phyloP scores from a whole-genome alignment of 2,329 filamentous ascomycete genomes.

The Phialophora tarda region DNA sequence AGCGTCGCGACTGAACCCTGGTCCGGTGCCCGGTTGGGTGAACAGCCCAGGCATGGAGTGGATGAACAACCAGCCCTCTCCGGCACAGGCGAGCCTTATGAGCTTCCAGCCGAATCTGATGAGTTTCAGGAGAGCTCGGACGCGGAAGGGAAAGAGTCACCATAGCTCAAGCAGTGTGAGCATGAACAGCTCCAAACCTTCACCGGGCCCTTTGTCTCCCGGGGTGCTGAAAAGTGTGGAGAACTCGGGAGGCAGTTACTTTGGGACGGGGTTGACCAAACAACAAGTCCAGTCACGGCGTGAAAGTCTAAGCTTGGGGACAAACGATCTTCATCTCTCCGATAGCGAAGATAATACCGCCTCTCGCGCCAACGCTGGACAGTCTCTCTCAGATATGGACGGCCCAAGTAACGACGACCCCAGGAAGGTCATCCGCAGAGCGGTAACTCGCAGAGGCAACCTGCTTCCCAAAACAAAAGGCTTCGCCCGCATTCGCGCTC shows the following conservation, averaged over 20 bases:
- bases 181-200: constrained; percentile 71
- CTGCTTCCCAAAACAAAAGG: constrained; percentile 94
- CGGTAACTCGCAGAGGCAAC: constrained; percentile 86
- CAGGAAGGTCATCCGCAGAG: constrained; percentile 77
- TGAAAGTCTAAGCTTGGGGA: constrained; percentile 89
- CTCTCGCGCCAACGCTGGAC: constrained; percentile 43
- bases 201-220: constrained; percentile 76
- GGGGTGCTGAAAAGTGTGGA: constrained; percentile 66
- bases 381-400: constrained; percentile 42
- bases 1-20: constrained; percentile 63
- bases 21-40: constrained; percentile 53
- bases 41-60: constrained; percentile 66
- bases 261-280: constrained; percentile 57
- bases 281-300: constrained; percentile 65
- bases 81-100: constrained; percentile 75
- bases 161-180: constrained; percentile 73
- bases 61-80: constrained; percentile 64
- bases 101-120: constrained; percentile 80
- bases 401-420: constrained; percentile 47
- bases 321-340: constrained; percentile 82
- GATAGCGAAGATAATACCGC: constrained; percentile 73
- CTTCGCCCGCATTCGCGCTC: constrained; percentile 90
- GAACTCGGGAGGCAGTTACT: constrained; percentile 59
- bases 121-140: constrained; percentile 72
- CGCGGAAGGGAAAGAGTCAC: constrained; percentile 64